A percentile compares a stretch with the other conserved stretches of the same genome.
Conservation (phyloP, 345 rosid species). For the Hibiscus tridactylites region DNA sequence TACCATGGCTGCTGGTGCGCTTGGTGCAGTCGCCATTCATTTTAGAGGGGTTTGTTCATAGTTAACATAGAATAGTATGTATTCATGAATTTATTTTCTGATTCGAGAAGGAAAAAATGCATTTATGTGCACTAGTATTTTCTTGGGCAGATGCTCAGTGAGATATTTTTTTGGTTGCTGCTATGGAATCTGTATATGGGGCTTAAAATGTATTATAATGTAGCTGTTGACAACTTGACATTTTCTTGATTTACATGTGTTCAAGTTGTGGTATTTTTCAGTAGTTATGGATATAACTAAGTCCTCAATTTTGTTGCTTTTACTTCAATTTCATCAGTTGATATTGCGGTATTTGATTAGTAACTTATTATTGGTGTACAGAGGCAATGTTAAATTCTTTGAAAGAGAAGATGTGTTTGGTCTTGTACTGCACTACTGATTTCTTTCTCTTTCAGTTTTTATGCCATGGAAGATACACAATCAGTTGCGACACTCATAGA, state of each 20-base stretch:
- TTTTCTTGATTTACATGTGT: background rate
- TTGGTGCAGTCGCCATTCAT: background rate
- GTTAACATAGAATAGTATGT: background rate
- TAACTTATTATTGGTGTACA: background rate
- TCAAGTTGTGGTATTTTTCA: background rate
- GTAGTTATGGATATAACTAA: background rate
- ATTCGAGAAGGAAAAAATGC: background rate
- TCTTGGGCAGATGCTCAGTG: background rate
- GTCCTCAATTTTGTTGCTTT: background rate
- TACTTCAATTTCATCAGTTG: background rate
- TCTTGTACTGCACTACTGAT: background rate
- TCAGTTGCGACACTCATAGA: constrained; percentile 46
- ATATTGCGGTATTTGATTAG: background rate
- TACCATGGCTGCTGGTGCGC: background rate
- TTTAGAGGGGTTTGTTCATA: background rate
- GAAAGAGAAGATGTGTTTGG: background rate
- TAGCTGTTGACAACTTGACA: background rate
- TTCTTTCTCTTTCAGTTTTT: constrained; percentile 22
- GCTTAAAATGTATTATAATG: background rate
- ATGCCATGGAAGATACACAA: constrained; percentile 44
- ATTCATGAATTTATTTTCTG: background rate
- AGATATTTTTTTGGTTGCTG: background rate
- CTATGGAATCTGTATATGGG: background rate
- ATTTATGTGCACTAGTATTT: background rate
- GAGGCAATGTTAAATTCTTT: background rate